phyloP scores from a whole-genome alignment of 129 eudicot genomes.

The Pseudognaphalium luteoalbum region DNA sequence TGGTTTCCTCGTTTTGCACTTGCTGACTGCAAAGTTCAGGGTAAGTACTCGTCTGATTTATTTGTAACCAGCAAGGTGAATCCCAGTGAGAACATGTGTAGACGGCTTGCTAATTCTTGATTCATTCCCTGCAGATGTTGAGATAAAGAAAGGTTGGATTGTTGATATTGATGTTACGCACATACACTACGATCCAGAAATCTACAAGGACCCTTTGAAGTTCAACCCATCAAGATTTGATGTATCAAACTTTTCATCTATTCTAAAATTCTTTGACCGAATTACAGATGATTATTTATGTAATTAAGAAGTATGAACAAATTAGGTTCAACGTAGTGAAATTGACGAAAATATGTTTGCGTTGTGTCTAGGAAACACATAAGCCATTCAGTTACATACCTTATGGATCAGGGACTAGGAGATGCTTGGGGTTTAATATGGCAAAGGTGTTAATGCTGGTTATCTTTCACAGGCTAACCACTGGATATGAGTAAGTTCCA shows the following conservation, averaged over 20 bases:
- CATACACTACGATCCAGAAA: conserved; percentile 56
- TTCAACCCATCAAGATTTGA: conserved; percentile 69
- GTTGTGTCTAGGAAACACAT: conserved; percentile 37
- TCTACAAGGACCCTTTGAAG: conserved; percentile 48
- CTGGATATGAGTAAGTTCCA: conserved; percentile 48
- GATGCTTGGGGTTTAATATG: conserved; percentile 69
- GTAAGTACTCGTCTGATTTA: conserved; percentile 15
- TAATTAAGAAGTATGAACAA: too few relatives aligned
- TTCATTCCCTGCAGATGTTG: conserved; percentile 34
- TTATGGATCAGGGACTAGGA: conserved; percentile 61
- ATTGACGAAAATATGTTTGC: too few relatives aligned
- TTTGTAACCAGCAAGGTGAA: too few relatives aligned
- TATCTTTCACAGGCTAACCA: conserved; percentile 51
- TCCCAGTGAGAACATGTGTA: background rate
- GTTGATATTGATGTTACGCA: conserved; percentile 59
- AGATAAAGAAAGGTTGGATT: conserved; percentile 73
- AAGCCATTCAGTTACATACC: conserved; percentile 65
- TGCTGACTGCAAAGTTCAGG: conserved; percentile 49
- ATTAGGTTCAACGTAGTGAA: too few relatives aligned
- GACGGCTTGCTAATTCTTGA: conserved; percentile 13
- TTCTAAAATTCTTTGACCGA: too few relatives aligned
- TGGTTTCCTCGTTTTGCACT: conserved; percentile 64
- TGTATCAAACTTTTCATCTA: conserved; percentile 28
- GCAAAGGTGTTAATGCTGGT: conserved; percentile 63
- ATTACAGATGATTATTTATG: too few relatives aligned